Evolutionary conservation across 2,329 filamentous ascomycete species (phyloP).

Genomic region (Colletotrichum salicis): DNA sequence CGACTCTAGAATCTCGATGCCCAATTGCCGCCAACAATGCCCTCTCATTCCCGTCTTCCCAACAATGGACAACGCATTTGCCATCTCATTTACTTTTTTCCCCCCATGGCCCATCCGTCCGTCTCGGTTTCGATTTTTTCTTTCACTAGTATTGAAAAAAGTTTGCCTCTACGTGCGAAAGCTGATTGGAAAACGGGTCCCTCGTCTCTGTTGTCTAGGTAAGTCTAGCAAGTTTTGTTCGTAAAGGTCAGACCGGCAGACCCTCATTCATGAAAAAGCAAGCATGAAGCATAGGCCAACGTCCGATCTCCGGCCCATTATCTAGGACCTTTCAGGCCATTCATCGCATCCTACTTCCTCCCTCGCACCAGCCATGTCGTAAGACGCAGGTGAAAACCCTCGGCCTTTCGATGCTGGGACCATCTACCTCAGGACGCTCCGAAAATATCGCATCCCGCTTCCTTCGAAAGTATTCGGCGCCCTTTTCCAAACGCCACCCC

Average conservation of each 20-base stretch:
- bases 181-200: not conserved
- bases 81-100: slow-evolving; percentile 15
- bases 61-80: slow-evolving; percentile 31
- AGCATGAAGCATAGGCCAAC: slow-evolving; percentile 9
- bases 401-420: slow-evolving; percentile 7
- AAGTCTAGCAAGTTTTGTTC: not conserved
- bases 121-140: slow-evolving; percentile 4
- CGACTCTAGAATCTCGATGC: slow-evolving; percentile 17
- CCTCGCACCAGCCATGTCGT: not conserved
- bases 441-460: slow-evolving; percentile 8
- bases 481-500: slow-evolving; percentile 6
- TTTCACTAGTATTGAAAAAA: not conserved
- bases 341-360: not conserved
- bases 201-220: slow-evolving; percentile 1
- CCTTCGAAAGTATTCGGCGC: slow-evolving; percentile 9
- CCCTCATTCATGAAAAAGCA: slow-evolving; percentile 16
- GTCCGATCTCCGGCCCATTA: slow-evolving; percentile 22
- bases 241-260: not conserved
- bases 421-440: not conserved
- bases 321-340: slow-evolving; percentile 2
- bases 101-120: not conserved
- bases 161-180: slow-evolving; percentile 14
- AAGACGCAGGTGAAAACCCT: not conserved
- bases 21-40: not conserved
- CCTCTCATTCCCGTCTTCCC: slow-evolving; percentile 7